Percentiles rank a stretch among this genome's conserved stretches.
phyloP scores from a whole-genome alignment of 2,329 filamentous ascomycete genomes.

The Ciborinia camelliae region DNA sequence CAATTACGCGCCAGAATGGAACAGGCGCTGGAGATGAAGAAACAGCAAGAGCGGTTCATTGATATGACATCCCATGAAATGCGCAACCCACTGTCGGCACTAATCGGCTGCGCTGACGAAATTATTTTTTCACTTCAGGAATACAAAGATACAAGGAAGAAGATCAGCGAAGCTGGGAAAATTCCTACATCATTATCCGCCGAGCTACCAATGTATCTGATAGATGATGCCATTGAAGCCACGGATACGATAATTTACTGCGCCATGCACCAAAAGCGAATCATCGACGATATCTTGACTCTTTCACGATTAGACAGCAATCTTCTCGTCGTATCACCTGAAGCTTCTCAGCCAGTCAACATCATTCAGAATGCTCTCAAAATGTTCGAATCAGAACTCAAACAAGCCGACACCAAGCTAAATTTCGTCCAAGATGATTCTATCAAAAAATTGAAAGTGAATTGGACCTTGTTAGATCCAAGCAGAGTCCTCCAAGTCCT shows the following conservation, averaged over 20 bases:
- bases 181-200: constrained; percentile 33
- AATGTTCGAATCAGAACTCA: constrained; percentile 75
- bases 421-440: constrained; percentile 61
- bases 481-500: constrained; percentile 73
- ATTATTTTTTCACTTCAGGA: constrained; percentile 42
- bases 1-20: constrained; percentile 39
- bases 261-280: constrained; percentile 69
- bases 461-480: constrained; percentile 68
- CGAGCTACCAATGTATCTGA: constrained; percentile 42
- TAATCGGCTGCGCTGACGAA: constrained; percentile 68
- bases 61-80: constrained; percentile 72
- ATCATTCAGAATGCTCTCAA: constrained; percentile 66
- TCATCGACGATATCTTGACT: constrained; percentile 60
- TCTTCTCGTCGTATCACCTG: constrained; percentile 64
- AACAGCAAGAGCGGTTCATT: constrained; percentile 76
- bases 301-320: constrained; percentile 68
- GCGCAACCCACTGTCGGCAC: constrained; percentile 70
- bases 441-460: constrained; percentile 53
- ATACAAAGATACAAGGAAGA: constrained; percentile 63
- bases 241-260: constrained; percentile 75
- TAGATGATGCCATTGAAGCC: constrained; percentile 65
- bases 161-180: constrained; percentile 42
- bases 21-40: constrained; percentile 56
- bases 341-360: constrained; percentile 63
- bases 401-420: constrained; percentile 65